These are phyloP conservation scores for Peronospora destructor DNA, from an alignment of 352 stramenopile genomes.

Conservation along the genomic window DNA sequence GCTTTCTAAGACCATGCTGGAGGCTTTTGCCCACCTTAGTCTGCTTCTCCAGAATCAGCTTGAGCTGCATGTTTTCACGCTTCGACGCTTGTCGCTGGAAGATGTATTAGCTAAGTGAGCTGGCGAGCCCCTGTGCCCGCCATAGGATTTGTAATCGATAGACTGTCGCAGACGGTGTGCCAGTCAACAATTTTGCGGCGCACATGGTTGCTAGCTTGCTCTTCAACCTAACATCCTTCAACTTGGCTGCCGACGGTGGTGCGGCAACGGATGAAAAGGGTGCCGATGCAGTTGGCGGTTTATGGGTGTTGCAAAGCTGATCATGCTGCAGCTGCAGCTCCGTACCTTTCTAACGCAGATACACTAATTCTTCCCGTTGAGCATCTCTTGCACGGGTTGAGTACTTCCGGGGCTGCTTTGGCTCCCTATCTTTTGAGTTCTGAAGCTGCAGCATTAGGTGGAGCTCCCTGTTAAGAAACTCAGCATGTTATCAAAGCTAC, in stretches of 20 bases:
- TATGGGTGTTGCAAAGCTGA: slow-evolving; percentile 19
- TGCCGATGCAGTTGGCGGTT: slow-evolving; percentile 21
- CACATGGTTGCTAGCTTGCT: slow-evolving; percentile 10
- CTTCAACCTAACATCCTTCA: slow-evolving; percentile 13
- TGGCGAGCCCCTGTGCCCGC: slow-evolving; percentile 10
- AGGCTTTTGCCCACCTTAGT: slow-evolving; percentile 42
- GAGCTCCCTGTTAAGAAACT: too few relatives aligned
- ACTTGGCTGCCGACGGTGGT: slow-evolving; percentile 7
- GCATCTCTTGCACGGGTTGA: slow-evolving; percentile 31
- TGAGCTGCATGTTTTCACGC: slow-evolving; percentile 41
- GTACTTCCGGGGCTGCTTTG: slow-evolving; percentile 25
- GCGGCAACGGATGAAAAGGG: slow-evolving; percentile 28
- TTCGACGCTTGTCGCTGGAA: slow-evolving; percentile 36
- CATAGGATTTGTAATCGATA: slow-evolving; percentile 21
- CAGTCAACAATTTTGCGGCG: slow-evolving; percentile 7
- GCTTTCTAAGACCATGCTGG: slow-evolving; percentile 32
- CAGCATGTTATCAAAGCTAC: neutral
- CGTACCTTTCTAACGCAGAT: slow-evolving; percentile 34
- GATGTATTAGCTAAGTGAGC: slow-evolving; percentile 26
- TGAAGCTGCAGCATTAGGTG: slow-evolving; percentile 3
- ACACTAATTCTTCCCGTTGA: slow-evolving; percentile 29
- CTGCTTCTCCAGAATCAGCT: slow-evolving; percentile 41
- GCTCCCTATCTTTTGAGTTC: slow-evolving; percentile 14
- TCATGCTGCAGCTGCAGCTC: slow-evolving; percentile 31
- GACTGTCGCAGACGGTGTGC: slow-evolving; percentile 19